Evolutionary conservation across 1,139 yeast genomes (phyloP).

Genomic region (Pneumocystis murina): DNA sequence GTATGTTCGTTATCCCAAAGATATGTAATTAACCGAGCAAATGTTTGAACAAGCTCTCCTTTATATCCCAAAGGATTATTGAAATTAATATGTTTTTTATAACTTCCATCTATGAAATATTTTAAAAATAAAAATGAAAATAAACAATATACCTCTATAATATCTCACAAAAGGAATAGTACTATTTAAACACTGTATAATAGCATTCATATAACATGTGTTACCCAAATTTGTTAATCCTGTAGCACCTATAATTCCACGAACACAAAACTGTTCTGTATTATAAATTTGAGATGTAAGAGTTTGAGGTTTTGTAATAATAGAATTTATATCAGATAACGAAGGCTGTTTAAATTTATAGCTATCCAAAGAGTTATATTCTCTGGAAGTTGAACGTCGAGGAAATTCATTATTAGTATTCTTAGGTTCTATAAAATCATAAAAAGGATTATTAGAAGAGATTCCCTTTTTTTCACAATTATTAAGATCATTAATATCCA

Average conservation of each 20-base stretch:
- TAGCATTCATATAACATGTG: constrained; percentile 87
- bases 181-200: constrained; percentile 64
- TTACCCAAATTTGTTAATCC: constrained; percentile 78
- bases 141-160: constrained; percentile 3
- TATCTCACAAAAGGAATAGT: constrained; percentile 34
- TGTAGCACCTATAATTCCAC: constrained; percentile 22
- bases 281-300: background rate
- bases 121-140: constrained; percentile 1
- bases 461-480: background rate
- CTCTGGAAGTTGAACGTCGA: background rate
- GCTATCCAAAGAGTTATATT: background rate
- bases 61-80: constrained; percentile 68
- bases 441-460: background rate
- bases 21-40: constrained; percentile 48
- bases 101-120: constrained; percentile 33
- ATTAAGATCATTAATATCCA: background rate
- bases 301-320: background rate
- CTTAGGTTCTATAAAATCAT: background rate
- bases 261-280: background rate
- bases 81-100: constrained; percentile 56
- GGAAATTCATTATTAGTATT: background rate
- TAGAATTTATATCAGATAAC: background rate
- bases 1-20: constrained; percentile 40
- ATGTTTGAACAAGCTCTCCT: constrained; percentile 63
- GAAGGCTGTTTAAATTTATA: background rate